These are phyloP conservation scores for Neltuma alba DNA, from an alignment of 306 rosid genomes.

Conservation along the genomic window DNA sequence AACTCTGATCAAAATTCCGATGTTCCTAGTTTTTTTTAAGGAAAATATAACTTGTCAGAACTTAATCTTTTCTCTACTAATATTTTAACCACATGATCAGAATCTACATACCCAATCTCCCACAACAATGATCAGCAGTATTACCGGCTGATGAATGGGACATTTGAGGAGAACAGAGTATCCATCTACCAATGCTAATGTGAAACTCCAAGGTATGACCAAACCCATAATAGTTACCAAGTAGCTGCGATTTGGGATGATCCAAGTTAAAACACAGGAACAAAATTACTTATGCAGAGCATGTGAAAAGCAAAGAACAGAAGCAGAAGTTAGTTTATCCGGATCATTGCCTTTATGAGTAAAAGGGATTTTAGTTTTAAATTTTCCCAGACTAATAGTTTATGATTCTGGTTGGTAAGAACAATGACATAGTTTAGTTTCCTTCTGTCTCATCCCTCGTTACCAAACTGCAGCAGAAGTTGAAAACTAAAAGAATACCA, in stretches of 20 bases:
- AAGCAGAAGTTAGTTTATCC: background rate
- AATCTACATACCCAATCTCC: slow-evolving; percentile 74
- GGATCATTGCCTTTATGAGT: background rate
- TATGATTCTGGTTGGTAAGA: too few species aligned
- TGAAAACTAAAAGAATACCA: background rate
- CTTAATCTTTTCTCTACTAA: background rate
- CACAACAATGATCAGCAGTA: slow-evolving; percentile 60
- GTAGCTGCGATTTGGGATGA: slow-evolving; percentile 51
- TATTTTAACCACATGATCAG: background rate
- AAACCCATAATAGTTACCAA: slow-evolving; percentile 88
- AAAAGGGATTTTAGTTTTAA: background rate
- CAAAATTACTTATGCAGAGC: background rate
- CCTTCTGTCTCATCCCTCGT: background rate
- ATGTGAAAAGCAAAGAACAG: background rate
- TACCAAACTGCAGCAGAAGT: background rate
- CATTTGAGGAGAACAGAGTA: slow-evolving; percentile 73
- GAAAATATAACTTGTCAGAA: background rate
- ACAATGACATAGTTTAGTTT: background rate
- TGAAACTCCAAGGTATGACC: slow-evolving; percentile 92
- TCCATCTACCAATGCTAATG: slow-evolving; percentile 84
- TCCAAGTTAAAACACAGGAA: slow-evolving; percentile 1
- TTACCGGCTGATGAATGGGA: slow-evolving; percentile 75
- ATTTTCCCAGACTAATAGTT: too few species aligned
- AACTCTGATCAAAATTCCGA: background rate
- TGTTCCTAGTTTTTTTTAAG: background rate